Percentiles rank a stretch among this genome's conserved stretches.
Conservation (phyloP, 2,329 filamentous ascomycete genomes). For the Stagonosporopsis cucurbitacearum region DNA sequence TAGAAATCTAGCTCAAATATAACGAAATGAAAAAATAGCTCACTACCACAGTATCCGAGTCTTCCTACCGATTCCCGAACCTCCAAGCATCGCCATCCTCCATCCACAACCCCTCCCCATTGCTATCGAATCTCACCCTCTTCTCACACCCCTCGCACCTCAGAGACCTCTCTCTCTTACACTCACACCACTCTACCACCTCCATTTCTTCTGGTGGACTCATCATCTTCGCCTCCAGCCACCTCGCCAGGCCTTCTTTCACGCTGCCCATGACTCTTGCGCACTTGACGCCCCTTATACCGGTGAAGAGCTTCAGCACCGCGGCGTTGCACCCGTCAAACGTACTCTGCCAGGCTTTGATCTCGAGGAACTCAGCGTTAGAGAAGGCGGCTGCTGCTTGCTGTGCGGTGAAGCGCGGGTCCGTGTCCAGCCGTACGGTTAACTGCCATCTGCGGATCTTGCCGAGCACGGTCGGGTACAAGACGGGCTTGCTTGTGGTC, state of each 20-base stretch:
- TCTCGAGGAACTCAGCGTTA: slow-evolving; percentile 54
- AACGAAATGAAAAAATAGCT: background rate
- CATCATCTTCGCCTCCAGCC: slow-evolving; percentile 57
- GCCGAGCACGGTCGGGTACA: slow-evolving; percentile 34
- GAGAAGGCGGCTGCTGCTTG: slow-evolving; percentile 54
- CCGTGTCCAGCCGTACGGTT: slow-evolving; percentile 57
- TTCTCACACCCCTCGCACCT: slow-evolving; percentile 26
- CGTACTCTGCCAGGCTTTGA: slow-evolving; percentile 57
- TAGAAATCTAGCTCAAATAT: too few relatives aligned
- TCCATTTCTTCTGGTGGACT: slow-evolving; percentile 22
- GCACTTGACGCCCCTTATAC: slow-evolving; percentile 53
- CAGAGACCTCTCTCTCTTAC: slow-evolving; percentile 44
- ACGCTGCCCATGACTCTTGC: slow-evolving; percentile 54
- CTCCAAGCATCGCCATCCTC: slow-evolving; percentile 28
- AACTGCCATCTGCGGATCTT: slow-evolving; percentile 56
- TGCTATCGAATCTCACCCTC: slow-evolving; percentile 16
- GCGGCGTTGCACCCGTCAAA: slow-evolving; percentile 49
- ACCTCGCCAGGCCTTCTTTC: slow-evolving; percentile 51
- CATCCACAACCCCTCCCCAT: slow-evolving; percentile 23
- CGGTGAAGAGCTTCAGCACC: slow-evolving; percentile 55
- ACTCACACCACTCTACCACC: slow-evolving; percentile 33
- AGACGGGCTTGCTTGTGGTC: slow-evolving; percentile 46
- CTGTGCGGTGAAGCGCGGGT: slow-evolving; percentile 52
- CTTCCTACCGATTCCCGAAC: slow-evolving; percentile 26
- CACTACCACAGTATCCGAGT: background rate